Evolutionary conservation across 2,329 filamentous ascomycete genomes (phyloP), one percentile per base, ranked within the genome.

Genomic region (Emericellopsis cladophorae): DNA sequence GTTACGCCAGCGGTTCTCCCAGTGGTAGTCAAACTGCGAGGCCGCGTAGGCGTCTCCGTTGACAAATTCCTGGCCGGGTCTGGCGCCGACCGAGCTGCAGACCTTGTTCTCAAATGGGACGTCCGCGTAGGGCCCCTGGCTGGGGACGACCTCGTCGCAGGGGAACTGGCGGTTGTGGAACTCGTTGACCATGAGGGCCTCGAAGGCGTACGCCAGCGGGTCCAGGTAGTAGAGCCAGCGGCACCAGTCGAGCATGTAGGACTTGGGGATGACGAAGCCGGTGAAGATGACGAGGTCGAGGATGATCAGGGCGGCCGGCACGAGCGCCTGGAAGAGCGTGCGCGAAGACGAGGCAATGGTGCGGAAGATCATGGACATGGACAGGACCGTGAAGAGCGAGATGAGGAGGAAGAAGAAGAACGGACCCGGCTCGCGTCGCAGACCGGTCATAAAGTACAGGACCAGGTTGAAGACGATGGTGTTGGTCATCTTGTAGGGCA

Each of bases 361-460:
- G 39, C 86, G 76, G 73, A 93, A 93, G 46, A 90, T 72, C 79
- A 87, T 89, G 37, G 82, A 88, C 84, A 92, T 92, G 47, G 75
- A 70, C 52, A 94, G 50, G 1, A 84, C 84, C 1, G 78, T 79
- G 44, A 72, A 56, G 61, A 90, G 86, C 3, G 78, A 81, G 54
- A 90, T 74, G 40, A 95, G 66, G 43, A 87, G 60, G 70, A 86
- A 94, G 63, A 87, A 83, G 69, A 95, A 95, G 68, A 92, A 95
- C 1, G 79, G 62, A 2, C 80, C 82, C 0, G 84, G 66, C 46
- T 82, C 78, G 40, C 86, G 73, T 42, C 83, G 75, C 24, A 95
- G 66, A 47, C 88, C 83, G 0, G 84, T 82, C 76, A 95, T 81
- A 61, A 95, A 95, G 64, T 95, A 95, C 3, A 95, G 61, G 1